Percentiles rank a stretch among this genome's conserved stretches.
Conservation (phyloP, 1,284 basidiomycete genomes). For the Moesziomyces sp. region DNA sequence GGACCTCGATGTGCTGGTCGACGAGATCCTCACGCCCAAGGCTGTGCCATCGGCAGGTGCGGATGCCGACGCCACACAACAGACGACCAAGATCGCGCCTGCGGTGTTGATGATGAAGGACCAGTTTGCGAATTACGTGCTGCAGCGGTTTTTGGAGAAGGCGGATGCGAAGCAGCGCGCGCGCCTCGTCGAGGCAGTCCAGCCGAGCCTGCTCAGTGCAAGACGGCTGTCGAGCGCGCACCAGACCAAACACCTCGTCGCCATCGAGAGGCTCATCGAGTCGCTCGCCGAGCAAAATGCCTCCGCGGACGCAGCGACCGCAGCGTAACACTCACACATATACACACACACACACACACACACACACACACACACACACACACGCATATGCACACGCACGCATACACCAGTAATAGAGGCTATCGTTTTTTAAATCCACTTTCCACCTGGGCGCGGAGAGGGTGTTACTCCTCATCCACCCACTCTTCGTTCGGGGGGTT, state of each 20-base stretch:
- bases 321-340: neutral
- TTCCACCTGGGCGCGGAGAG: too few species aligned
- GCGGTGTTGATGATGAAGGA: slow-evolving; percentile 82
- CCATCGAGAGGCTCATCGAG: slow-evolving; percentile 56
- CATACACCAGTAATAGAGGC: slow-evolving; percentile 1
- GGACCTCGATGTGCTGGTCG: slow-evolving; percentile 77
- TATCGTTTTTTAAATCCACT: neutral
- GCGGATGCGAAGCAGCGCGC: slow-evolving; percentile 43
- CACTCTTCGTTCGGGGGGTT: slow-evolving; percentile 1
- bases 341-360: neutral
- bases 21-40: slow-evolving; percentile 79
- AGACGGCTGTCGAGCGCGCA: slow-evolving; percentile 19
- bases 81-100: slow-evolving; percentile 20
- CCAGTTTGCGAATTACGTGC: slow-evolving; percentile 77
- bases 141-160: slow-evolving; percentile 65
- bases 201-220: slow-evolving; percentile 37
- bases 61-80: neutral
- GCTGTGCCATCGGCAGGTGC: neutral
- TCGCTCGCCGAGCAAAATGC: slow-evolving; percentile 1
- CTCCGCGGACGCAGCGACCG: too few species aligned
- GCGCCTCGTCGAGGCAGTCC: slow-evolving; percentile 38
- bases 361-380: neutral
- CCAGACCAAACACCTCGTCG: slow-evolving; percentile 47
- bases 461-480: neutral
- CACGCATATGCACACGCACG: neutral